Evolutionary conservation across 495 filamentous ascomycete genomes (phyloP).

Genomic region (Bryoglossum gracile): DNA sequence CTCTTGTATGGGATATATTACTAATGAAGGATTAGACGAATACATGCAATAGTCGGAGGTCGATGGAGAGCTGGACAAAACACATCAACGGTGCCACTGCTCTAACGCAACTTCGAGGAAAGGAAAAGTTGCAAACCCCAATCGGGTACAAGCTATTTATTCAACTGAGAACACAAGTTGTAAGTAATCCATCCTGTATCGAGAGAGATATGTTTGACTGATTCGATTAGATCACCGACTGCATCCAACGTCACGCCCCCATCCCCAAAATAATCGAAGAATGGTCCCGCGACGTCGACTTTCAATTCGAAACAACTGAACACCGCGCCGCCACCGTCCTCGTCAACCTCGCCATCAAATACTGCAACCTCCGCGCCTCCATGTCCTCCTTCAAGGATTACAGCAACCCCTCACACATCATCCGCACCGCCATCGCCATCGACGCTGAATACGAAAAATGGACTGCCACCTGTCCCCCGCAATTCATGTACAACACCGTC

Average conservation of each 20-base stretch:
- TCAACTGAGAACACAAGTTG: conserved; percentile 32
- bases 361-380: conserved; percentile 12
- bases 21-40: no score
- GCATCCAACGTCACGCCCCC: conserved; percentile 8
- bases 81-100: conserved; percentile 44
- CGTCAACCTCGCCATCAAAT: conserved; percentile 9
- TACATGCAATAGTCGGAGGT: conserved; percentile 21
- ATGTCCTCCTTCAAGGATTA: conserved; percentile 20
- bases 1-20: no score
- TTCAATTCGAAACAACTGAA: conserved; percentile 8
- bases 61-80: conserved; percentile 39
- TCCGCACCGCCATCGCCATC: conserved; percentile 33
- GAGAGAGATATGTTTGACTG: neutral
- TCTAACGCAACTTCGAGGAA: conserved; percentile 41
- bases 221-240: conserved; percentile 14
- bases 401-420: conserved; percentile 28
- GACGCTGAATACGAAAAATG: conserved; percentile 38
- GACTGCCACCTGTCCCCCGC: conserved; percentile 31
- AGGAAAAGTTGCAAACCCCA: conserved; percentile 37
- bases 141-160: conserved; percentile 40
- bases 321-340: conserved; percentile 10
- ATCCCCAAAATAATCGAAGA: conserved; percentile 11
- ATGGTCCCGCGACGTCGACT: conserved; percentile 10
- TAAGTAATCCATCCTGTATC: conserved; percentile 2
- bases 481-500: conserved; percentile 12